Conservation (phyloP, 768 basidiomycete species). For the Pleurotus cornucopiae region DNA sequence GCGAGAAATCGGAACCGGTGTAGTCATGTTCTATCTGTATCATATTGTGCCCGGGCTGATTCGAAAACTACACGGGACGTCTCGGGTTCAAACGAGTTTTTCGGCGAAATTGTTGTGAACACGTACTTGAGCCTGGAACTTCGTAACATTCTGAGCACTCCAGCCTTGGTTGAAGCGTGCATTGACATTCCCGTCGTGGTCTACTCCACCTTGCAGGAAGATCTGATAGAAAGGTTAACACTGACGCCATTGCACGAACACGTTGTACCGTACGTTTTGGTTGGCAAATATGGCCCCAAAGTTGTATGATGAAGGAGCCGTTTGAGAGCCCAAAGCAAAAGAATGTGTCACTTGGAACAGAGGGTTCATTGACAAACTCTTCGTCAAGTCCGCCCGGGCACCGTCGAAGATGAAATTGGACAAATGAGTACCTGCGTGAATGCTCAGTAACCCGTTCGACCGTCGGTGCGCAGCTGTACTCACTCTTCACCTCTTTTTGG, state of each 20-base stretch:
- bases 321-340: conserved; percentile 85
- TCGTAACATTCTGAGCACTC: conserved; percentile 72
- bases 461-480: conserved; percentile 17
- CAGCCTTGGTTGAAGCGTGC: conserved; percentile 89
- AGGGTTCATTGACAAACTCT: conserved; percentile 89
- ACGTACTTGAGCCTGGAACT: conserved; percentile 83
- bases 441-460: conserved; percentile 6
- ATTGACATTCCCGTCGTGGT: conserved; percentile 89
- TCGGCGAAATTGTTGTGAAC: background rate
- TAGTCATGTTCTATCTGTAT: conserved; percentile 93
- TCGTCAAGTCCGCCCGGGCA: conserved; percentile 92
- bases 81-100: background rate
- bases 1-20: conserved; percentile 78
- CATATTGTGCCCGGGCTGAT: conserved; percentile 81
- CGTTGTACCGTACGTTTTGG: conserved; percentile 48
- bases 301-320: conserved; percentile 84
- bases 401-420: conserved; percentile 98
- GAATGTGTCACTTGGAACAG: conserved; percentile 98
- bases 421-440: conserved; percentile 71
- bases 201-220: conserved; percentile 90
- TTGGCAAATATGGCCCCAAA: conserved; percentile 93
- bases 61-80: conserved; percentile 55
- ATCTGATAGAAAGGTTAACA: conserved; percentile 43
- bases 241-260: conserved; percentile 15
- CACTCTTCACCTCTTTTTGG: conserved; percentile 90